Evolutionary conservation across 2,329 filamentous ascomycete species (phyloP), one percentile per base, ranked within the genome.

Genomic region (Beauveria varroae): DNA sequence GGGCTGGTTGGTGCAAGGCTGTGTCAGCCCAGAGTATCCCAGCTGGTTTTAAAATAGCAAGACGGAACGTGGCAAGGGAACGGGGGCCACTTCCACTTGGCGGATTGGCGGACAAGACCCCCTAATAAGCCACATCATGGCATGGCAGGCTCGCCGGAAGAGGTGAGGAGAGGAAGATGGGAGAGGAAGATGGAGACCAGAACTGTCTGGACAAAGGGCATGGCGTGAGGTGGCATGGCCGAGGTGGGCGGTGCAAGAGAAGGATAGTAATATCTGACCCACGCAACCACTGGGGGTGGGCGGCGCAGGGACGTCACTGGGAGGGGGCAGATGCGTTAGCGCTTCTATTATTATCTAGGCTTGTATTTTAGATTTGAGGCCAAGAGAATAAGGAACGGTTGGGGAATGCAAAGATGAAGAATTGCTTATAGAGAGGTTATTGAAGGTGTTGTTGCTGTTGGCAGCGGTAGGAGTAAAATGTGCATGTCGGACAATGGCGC

Each of bases 221-320:
- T 34, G 37, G 16, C 30, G 51, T 53, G 10, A 58, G 24, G 56
- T 43, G 22, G 34, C 56, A 58, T 58, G 46, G 20, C 34, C 46
- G 22, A 51, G 12, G 44, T 26, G 46, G 56, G 56, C 56, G 30
- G 56, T 58, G 56, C 46, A 51, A 14, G 34, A 44, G 34, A 18
- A 26, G 56, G 56, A 51, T 24, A 58, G 56, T 58, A 58, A 58
- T 58, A 58, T 51, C 40, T 55, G 37, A 46, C 53, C 40, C 51
- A 37, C 40, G 40, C 37, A 44, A 30, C 34, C 12, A 37, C 34
- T 37, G 34, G 34, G 34, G 34, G 12, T 37, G 40, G 14, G 37
- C 40, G 51, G 51, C 20, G 50, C n/a, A 22, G 30, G 30, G 26
- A 28, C 24, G 24, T 16, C 30, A 34, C 30, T 34, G 12, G 12